Base-by-base conservation (phyloP, 1,284 basidiomycete species). In the Tylopilus sp. region DNA sequence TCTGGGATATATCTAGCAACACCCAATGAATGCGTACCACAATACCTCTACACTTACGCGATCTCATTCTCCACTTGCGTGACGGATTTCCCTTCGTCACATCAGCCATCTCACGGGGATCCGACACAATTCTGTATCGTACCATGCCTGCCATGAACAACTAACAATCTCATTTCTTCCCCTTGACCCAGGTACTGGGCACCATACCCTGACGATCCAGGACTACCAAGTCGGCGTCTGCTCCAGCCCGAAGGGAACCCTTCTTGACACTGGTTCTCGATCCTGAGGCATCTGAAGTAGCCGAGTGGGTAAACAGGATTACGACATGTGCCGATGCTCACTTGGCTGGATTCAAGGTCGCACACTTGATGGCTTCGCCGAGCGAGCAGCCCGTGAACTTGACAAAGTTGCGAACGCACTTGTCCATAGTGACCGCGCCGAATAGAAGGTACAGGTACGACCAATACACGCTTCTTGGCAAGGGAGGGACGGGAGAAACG, bases 401-500 rank as follows among this genome's bases (percentile, higher is more conserved):
- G 29, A 90, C 86, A 72, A 97, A 92, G 79, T 97, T 97, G 60
- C 91, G 88, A 44, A 97, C 89, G 74, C 93, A 96, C 74, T 90
- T 91, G 79, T 94, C 91, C 66, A 96, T 79, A 2, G 93, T 92
- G 53, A 96, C 87, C 51, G 94, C 92, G 69, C 92, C 93, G 59
- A 52, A 49, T 61, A 57, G 33, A 44, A 41, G 5, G 15, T 4
- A 41, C 39, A 6, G 16, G 18, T 16, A 18, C 39, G 39, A 41
- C 18, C 39, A 41, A 16, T 41, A 18, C 18, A 41, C 16, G 39
- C 16, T 41, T 16, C 18, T 41, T 41, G 39, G 39, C 3, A 41
- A 15, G 16, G 39, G 19, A 36, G 22, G 8, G 18, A 10, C n/a
- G n/a, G 44, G 19, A 18, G 22, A 9, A 5, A 8, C n/a, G n/a